A percentile compares a stretch with the other conserved stretches of the same genome.
These are phyloP conservation scores for Monosporozyma servazzii DNA, from an alignment of 805 yeast genomes.

Conservation along the genomic window DNA sequence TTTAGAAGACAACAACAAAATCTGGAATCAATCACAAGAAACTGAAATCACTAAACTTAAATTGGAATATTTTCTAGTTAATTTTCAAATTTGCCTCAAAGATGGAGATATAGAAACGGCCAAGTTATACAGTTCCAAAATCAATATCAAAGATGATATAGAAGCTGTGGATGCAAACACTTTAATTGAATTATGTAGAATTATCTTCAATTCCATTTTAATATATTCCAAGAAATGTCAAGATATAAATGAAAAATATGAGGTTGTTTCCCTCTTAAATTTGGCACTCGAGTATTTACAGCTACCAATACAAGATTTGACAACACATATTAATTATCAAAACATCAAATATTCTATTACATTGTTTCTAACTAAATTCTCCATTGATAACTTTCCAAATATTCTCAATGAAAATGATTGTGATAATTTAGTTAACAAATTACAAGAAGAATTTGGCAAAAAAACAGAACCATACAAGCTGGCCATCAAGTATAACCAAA, in stretches of 20 bases:
- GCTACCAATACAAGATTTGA: conserved; percentile 9
- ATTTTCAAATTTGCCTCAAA: conserved; percentile 26
- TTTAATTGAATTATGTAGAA: conserved; percentile 27
- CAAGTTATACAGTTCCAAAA: conserved; percentile 28
- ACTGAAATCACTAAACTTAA: conserved; percentile 13
- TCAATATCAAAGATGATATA: conserved; percentile 13
- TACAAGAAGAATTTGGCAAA: conserved; percentile 23
- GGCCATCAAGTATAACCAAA: conserved; percentile 15
- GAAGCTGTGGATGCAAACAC: conserved; percentile 10
- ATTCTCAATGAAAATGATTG: conserved; percentile 2
- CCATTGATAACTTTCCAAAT: conserved; percentile 15
- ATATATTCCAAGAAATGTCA: conserved; percentile 15
- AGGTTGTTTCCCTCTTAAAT: not conserved
- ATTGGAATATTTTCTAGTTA: conserved; percentile 26
- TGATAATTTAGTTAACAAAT: conserved; percentile 12
- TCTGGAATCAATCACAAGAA: conserved; percentile 2
- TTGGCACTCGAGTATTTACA: conserved; percentile 6
- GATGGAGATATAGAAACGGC: conserved; percentile 32
- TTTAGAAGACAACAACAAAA: conserved; percentile 14
- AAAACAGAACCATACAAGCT: conserved; percentile 29
- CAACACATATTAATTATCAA: conserved; percentile 11
- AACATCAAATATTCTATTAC: conserved; percentile 19
- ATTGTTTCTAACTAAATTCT: conserved; percentile 21
- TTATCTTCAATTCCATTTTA: conserved; percentile 24
- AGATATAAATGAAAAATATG: not conserved